Evolutionary conservation across 768 basidiomycete species (phyloP).

Genomic region (Hebeloma cylindrosporum): DNA sequence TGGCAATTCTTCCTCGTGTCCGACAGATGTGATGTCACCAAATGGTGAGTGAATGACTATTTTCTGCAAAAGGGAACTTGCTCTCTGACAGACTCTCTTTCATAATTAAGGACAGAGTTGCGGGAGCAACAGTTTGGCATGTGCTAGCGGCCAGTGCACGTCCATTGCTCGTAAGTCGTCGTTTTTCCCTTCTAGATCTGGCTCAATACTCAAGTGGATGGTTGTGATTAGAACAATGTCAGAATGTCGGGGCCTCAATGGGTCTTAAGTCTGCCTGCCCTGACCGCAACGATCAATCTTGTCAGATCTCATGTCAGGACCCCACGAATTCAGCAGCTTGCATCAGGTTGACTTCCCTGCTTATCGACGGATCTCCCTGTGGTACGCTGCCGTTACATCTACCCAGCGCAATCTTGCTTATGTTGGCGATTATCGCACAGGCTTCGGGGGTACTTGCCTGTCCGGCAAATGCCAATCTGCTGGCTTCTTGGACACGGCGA

Average conservation of each 20-base stretch:
- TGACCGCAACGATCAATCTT: constrained; percentile 58
- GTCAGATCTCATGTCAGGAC: constrained; percentile 80
- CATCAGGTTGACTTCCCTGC: constrained; percentile 63
- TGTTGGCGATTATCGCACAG: constrained; percentile 30
- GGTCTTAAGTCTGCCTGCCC: constrained; percentile 67
- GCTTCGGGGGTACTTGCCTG: constrained; percentile 70
- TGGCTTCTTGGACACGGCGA: constrained; percentile 56
- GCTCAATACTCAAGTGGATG: constrained; percentile 13
- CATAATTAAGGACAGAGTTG: constrained; percentile 56
- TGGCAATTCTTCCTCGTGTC: constrained; percentile 72
- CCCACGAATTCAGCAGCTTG: constrained; percentile 62
- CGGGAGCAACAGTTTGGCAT: constrained; percentile 60
- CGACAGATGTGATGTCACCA: constrained; percentile 54
- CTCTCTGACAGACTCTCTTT: constrained; percentile 15
- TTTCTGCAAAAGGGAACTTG: constrained; percentile 9
- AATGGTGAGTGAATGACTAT: constrained; percentile 58
- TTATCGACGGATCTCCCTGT: constrained; percentile 83
- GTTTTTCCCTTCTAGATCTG: constrained; percentile 8
- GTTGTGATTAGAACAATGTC: constrained; percentile 63
- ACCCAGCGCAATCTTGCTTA: background rate
- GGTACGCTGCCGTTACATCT: constrained; percentile 43
- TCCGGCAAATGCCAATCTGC: constrained; percentile 63
- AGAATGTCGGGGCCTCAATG: constrained; percentile 69
- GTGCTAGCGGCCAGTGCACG: constrained; percentile 80
- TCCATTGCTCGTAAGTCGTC: constrained; percentile 58